Evolutionary conservation across 2,329 filamentous ascomycete genomes (phyloP).

Genomic region (Tolypocladium endophyticum): DNA sequence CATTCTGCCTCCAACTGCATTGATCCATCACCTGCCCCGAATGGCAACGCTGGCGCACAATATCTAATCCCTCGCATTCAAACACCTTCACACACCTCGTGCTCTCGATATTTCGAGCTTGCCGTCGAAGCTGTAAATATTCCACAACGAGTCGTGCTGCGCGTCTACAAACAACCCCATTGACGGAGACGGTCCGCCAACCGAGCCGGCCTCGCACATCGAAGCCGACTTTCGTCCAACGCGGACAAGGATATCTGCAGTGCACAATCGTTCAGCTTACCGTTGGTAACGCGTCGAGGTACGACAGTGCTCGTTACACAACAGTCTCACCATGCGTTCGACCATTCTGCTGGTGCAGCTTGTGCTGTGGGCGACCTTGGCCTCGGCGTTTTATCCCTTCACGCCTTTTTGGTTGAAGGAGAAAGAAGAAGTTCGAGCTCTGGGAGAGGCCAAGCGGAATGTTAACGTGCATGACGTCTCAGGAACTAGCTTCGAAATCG

Average conservation of each 20-base stretch:
- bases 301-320: conserved; percentile 1
- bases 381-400: conserved; percentile 38
- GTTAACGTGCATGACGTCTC: conserved; percentile 6
- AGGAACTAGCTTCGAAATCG: conserved; percentile 29
- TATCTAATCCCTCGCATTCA: neutral
- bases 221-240: neutral
- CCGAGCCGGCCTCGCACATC: conserved; percentile 1
- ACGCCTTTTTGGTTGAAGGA: conserved; percentile 24
- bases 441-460: conserved; percentile 13
- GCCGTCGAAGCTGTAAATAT: neutral
- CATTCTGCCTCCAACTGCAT: neutral
- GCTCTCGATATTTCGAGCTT: neutral
- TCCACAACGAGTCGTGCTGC: neutral
- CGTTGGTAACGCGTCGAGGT: conserved; percentile 1
- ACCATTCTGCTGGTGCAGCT: conserved; percentile 30
- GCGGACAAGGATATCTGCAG: neutral
- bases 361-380: conserved; percentile 34
- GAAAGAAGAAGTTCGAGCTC: conserved; percentile 10
- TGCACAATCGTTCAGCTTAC: neutral
- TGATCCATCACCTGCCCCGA: neutral
- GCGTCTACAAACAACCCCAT: neutral
- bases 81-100: neutral
- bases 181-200: neutral
- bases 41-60: neutral
- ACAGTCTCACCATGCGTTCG: conserved; percentile 27